Evolutionary conservation across 2,329 filamentous ascomycete genomes (phyloP).

Genomic region (Ampelomyces quisqualis): DNA sequence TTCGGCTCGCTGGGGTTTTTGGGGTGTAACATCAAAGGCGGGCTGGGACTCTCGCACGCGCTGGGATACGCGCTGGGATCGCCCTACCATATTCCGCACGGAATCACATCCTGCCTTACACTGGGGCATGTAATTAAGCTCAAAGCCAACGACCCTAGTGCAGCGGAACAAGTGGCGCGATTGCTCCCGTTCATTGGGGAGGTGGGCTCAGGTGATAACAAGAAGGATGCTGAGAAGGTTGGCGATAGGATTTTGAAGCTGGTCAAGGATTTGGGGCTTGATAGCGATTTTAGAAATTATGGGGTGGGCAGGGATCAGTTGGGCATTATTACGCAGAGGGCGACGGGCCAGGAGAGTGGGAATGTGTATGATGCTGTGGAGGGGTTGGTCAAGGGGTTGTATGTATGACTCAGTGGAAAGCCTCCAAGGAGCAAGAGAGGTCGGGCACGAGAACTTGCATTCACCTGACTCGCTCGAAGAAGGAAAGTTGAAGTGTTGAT

Average conservation of each 20-base stretch:
- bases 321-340: slow-evolving; percentile 47
- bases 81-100: slow-evolving; percentile 59
- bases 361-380: slow-evolving; percentile 48
- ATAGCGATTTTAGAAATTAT: slow-evolving; percentile 51
- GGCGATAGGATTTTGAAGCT: slow-evolving; percentile 49
- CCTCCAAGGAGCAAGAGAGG: too few relatives aligned
- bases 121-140: slow-evolving; percentile 57
- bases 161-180: slow-evolving; percentile 50
- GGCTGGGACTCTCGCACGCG: slow-evolving; percentile 51
- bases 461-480: too few relatives aligned
- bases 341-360: slow-evolving; percentile 48
- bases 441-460: too few relatives aligned
- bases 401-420: slow-evolving; percentile 18
- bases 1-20: slow-evolving; percentile 55
- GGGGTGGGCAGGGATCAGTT: slow-evolving; percentile 47
- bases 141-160: slow-evolving; percentile 49
- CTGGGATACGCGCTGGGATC: slow-evolving; percentile 56
- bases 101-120: slow-evolving; percentile 57
- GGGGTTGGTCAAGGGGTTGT: slow-evolving; percentile 48
- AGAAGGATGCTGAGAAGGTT: slow-evolving; percentile 48
- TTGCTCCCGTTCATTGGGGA: slow-evolving; percentile 50
- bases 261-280: slow-evolving; percentile 48
- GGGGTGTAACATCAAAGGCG: slow-evolving; percentile 54
- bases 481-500: too few relatives aligned
- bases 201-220: slow-evolving; percentile 42